phyloP scores from a whole-genome alignment of 257 asterid genomes.

The Capsicum pubescens region DNA sequence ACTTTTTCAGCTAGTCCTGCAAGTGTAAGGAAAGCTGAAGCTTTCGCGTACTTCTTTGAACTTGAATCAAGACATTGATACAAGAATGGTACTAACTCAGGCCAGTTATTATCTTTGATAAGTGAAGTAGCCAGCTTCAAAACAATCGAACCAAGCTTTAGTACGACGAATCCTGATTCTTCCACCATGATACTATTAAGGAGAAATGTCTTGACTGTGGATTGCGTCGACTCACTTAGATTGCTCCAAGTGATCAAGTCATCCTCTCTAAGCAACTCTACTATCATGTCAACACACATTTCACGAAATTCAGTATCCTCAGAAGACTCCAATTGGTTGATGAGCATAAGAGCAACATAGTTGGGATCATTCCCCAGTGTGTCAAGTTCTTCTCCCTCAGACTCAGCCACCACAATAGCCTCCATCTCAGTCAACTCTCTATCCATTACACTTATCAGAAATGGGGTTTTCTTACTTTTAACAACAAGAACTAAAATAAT shows the following conservation, averaged over 20 bases:
- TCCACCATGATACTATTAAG: conserved; percentile 62
- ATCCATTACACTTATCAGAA: no score
- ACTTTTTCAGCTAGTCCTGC: conserved; percentile 75
- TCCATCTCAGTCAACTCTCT: no score
- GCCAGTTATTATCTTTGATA: conserved; percentile 81
- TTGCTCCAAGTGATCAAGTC: conserved; percentile 80
- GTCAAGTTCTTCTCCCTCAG: no score
- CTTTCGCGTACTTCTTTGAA: conserved; percentile 58
- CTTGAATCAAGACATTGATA: conserved; percentile 79
- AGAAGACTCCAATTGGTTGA: conserved; percentile 62
- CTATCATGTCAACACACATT: conserved; percentile 69
- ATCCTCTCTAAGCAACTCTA: conserved; percentile 66
- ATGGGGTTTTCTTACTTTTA: no score
- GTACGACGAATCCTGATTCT: conserved; percentile 51
- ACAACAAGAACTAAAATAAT: no score
- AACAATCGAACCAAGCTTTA: no score
- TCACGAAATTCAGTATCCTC: conserved; percentile 62
- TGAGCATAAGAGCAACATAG: conserved; percentile 54
- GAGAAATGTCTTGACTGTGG: conserved; percentile 58
- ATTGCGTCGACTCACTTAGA: conserved; percentile 57
- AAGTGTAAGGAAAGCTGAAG: conserved; percentile 70
- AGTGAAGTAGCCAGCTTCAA: conserved; percentile 57
- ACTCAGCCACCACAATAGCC: no score
- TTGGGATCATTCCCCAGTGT: no score
- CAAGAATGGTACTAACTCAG: conserved; percentile 84